These are phyloP conservation scores for Talaromyces sp. DNA, from an alignment of 2,329 filamentous ascomycete species.

Conservation along the genomic window DNA sequence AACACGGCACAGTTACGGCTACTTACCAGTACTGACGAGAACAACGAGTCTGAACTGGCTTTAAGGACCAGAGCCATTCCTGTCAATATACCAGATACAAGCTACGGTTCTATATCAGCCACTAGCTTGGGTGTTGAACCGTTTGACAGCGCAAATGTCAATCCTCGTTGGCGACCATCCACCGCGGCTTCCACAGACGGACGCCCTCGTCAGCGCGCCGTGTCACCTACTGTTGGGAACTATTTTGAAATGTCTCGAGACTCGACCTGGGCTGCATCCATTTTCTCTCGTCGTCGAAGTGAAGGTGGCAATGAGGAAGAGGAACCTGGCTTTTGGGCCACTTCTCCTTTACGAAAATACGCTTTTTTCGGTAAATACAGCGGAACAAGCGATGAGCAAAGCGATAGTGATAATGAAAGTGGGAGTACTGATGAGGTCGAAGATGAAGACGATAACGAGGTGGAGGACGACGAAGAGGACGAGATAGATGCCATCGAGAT, in stretches of 20 bases:
- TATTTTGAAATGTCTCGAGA: slow-evolving; percentile 43
- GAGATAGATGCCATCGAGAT: slow-evolving; percentile 49
- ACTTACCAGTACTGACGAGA: slow-evolving; percentile 32
- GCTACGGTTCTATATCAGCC: slow-evolving; percentile 15
- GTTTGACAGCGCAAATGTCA: background rate
- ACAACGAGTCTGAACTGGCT: slow-evolving; percentile 21
- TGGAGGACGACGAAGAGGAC: slow-evolving; percentile 44
- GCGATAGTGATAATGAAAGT: slow-evolving; percentile 37
- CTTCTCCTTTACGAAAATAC: slow-evolving; percentile 42
- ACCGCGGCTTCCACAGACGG: slow-evolving; percentile 13
- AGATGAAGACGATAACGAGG: slow-evolving; percentile 14
- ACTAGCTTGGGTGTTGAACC: slow-evolving; percentile 14
- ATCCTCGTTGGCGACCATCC: slow-evolving; percentile 11
- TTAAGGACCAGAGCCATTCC: slow-evolving; percentile 28
- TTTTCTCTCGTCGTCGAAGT: slow-evolving; percentile 23
- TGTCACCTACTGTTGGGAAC: slow-evolving; percentile 44
- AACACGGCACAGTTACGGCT: slow-evolving; percentile 45
- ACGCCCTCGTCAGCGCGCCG: slow-evolving; percentile 34
- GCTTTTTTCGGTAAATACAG: slow-evolving; percentile 32
- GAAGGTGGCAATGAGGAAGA: slow-evolving; percentile 51
- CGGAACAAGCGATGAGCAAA: slow-evolving; percentile 28
- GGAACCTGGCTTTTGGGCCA: slow-evolving; percentile 58
- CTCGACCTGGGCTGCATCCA: slow-evolving; percentile 28
- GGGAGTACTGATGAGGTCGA: slow-evolving; percentile 47
- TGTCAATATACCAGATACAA: slow-evolving; percentile 20